Base-by-base conservation (phyloP, 495 filamentous ascomycete species). In the Durotheca rogersii region DNA sequence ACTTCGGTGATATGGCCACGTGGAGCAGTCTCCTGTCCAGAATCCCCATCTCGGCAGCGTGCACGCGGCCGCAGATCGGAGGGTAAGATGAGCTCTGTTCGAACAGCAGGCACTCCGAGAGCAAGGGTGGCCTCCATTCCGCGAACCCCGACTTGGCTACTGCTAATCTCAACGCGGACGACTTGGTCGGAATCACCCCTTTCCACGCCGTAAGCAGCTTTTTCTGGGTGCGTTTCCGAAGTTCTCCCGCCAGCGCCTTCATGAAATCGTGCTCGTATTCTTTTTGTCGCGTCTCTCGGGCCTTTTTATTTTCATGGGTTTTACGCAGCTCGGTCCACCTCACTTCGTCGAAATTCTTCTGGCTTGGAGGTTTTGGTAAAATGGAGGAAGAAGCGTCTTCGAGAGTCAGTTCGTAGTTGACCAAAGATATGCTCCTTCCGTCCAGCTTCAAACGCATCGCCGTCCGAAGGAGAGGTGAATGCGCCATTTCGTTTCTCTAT, bases 381-480 rank as follows among this genome's bases (percentile, higher is more conserved):
- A 30, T 47, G 35, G 12, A 16, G 36, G 35, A 45, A 20, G 35
- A 45, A 20, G 54, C 3, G 11, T 50, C 41, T 20, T 54, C 56
- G 31, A 59, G 41, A 21, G 40, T 35, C 9, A 59, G 18, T 45
- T 59, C 56, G 20, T 59, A 59, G n/a, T 54, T 47, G 10, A 51
- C 56, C 29, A 59, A 35, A 19, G 56, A 40, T 32, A 45, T 40
- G 23, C 56, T 50, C 30, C 50, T 49, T 2, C 12, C 25, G 20
- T 59, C 56, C 1, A 59, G 23, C 14, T 15, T 54, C 12, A 37
- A 17, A 10, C 56, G 56, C 51, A 48, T 38, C 2, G 38, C 3
- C 1, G 56, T 54, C 7, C 56, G 44, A 6, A 59, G 15, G 21
- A 59, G 51, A 17, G 56, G 56, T 15, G 56, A 59, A 16, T 59